Base-by-base conservation (phyloP, 1,284 basidiomycete genomes). In the Cryptococcus neoformans region DNA sequence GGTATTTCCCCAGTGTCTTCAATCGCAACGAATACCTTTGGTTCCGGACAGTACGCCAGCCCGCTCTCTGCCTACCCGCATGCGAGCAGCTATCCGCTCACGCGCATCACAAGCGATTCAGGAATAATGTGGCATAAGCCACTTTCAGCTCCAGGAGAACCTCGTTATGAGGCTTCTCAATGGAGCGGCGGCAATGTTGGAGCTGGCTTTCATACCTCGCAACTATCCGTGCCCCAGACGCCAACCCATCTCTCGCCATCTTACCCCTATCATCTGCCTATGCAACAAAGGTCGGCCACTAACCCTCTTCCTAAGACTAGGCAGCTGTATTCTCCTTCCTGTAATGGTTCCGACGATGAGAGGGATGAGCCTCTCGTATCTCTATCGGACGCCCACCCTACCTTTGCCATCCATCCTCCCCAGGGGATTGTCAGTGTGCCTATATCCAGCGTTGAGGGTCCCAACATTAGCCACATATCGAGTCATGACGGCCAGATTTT, bases 391-490 rank as follows among this genome's bases (percentile, higher is more conserved):
- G 55, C 53, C 2, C 53, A 44, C 10, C 69, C 73, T 2, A 45
- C 62, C 0, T 62, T 69, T 55, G 60, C 63, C 6, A 58, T 67
- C 49, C 62, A 66, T n/a, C 58, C 62, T 7, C 59, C 66, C n/a
- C 40, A 41, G n/a, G 40, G 40, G 11, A 41, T 41, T 16, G 21
- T 21, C 21, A 21, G 17, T 8, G 45, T 57, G 21, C 65, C 65
- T 11, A 62, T 63, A 42, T 61, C 68, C 4, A 59, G 64, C 1
- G 56, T 70, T 4, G 21, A 21, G 21, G 49, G 55, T 10, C 44
- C 53, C 46, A 46, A 61, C 28, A 34, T 54, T 45, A 38, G 45
- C 34, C 51, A 11, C 14, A 55, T 40, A 21, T 44, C 58, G 46
- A 59, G 35, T 28, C 65, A 56, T 14, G 44, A 44, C 34, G 36